A percentile compares a stretch with the other conserved stretches of the same genome.
These are phyloP conservation scores for Tetrapisispora iriomotensis DNA, from an alignment of 805 yeast genomes.

Conservation along the genomic window DNA sequence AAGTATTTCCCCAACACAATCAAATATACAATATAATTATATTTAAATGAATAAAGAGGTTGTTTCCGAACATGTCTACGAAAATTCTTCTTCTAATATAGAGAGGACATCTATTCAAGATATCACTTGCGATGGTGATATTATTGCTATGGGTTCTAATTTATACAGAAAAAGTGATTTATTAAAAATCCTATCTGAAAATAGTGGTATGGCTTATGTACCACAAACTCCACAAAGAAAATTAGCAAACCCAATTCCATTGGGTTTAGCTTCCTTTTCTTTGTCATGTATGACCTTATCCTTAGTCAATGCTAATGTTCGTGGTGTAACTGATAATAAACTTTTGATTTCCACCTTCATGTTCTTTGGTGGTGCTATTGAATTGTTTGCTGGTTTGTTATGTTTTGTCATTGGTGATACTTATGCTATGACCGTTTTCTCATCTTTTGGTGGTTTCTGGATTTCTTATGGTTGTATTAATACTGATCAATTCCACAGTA, in stretches of 20 bases:
- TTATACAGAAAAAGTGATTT: conserved; percentile 46
- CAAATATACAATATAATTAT: background rate
- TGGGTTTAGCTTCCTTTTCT: conserved; percentile 65
- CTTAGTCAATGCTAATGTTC: conserved; percentile 52
- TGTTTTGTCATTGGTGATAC: conserved; percentile 70
- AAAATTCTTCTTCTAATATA: background rate
- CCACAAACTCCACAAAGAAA: conserved; percentile 28
- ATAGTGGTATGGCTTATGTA: background rate
- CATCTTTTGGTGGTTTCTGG: conserved; percentile 64
- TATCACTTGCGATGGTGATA: conserved; percentile 22
- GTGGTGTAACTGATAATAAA: conserved; percentile 53
- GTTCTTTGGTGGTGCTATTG: conserved; percentile 67
- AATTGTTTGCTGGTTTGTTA: conserved; percentile 64
- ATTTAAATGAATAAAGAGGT: conserved; percentile 1
- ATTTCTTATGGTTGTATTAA: conserved; percentile 58
- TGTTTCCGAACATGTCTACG: conserved; percentile 1
- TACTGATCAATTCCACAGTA: conserved; percentile 49
- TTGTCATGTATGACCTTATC: conserved; percentile 47
- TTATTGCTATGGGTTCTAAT: conserved; percentile 32
- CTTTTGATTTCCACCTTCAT: conserved; percentile 56
- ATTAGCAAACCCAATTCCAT: conserved; percentile 67
- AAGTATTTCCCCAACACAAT: background rate
- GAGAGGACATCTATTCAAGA: conserved; percentile 1
- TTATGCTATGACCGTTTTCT: conserved; percentile 52
- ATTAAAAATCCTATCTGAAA: conserved; percentile 30